Base-by-base conservation (phyloP, 441 rosid species). In the Adansonia rubrostipa region DNA sequence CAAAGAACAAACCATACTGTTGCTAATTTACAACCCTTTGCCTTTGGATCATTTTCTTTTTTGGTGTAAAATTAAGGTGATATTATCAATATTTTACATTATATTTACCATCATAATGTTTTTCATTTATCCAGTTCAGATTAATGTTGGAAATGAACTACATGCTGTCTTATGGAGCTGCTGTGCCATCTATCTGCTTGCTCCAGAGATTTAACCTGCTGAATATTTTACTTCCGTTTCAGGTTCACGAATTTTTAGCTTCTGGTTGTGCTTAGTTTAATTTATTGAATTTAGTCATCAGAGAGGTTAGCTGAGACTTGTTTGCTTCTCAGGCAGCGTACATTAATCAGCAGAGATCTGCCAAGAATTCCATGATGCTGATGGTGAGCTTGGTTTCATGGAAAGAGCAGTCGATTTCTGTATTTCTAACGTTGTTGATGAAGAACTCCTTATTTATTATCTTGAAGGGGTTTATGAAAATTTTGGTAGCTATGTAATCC, bases 151-250 rank as follows among this genome's bases (percentile, higher is more conserved):
- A 97, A 79, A 19, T 94, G 75, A 91, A 97, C 87, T 92, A 93
- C 87, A 92, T 97, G 98, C 84, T 94, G 67, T 88, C 94, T 4
- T 97, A 94, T 87, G 98, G 99, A 86, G 97, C 98, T 86, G 96
- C 98, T 72, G 87, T 80, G 75, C 85, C 91, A 67, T 90, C 99
- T 68, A 85, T 97, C 77, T 78, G 77, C 77, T 89, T 97, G 89
- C 98, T 97, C 71, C 89, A 71, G 86, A 93, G 88, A 87, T 90
- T 88, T 87, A 86, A 89, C 80, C 90, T 97, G 71, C 92, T 97
- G 77, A 87, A 89, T 75, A 62, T 88, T 62, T 84, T 97, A 58
- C 89, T 97, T 79, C 98, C 99, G 20, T 88, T 92, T 82, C 98
- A 96, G 82, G 99, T 94, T 77, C 45, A 83, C 77, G 70, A 36